Base-by-base conservation (phyloP, 805 yeast genomes). In the Kluyveromyces aestuarii region DNA sequence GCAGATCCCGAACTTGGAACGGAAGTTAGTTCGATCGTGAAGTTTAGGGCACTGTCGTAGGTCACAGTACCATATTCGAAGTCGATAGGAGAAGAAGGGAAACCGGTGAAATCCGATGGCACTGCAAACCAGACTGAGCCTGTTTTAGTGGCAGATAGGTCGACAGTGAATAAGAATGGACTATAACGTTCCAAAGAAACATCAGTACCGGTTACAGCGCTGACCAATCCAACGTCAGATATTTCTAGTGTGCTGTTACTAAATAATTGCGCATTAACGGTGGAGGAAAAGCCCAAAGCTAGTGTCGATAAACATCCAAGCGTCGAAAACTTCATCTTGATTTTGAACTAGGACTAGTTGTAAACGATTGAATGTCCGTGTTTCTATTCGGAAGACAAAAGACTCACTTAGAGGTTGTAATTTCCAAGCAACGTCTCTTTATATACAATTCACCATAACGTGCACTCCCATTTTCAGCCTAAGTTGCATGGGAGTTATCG, bases 61-160 rank as follows among this genome's bases (percentile, higher is more conserved):
- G 48, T 38, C 18, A 48, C 48, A 14, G 50, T 40, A 44, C 50
- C 50, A 42, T 38, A 44, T 4, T 44, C 48, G 21, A 48, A 48
- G 6, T 37, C 41, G 30, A 48, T 38, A 21, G 25, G 25, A 35
- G 50, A 35, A 18, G 44, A 27, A 35, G 46, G 47, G 46, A 48
- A 39, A 7, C 38, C 35, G 8, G 40, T 48, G 25, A 48, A 44
- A 9, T 46, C 46, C 11, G 38, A 44, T 30, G 53, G 53, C 16
- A 40, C 39, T 19, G 44, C 44, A 35, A 50, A 45, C 53, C 53
- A 50, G 11, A 40, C 43, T 27, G 47, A 46, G 40, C 53, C 53
- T 13, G 46, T 37, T 35, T 37, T 37, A 2, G 48, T 6, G 17
- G 53, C 49, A 35, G 45, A 19, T 33, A 50, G n/a, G 27, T 43